Evolutionary conservation across 805 yeast genomes (phyloP).

Genomic region (Sugiyamaella valdiviana): DNA sequence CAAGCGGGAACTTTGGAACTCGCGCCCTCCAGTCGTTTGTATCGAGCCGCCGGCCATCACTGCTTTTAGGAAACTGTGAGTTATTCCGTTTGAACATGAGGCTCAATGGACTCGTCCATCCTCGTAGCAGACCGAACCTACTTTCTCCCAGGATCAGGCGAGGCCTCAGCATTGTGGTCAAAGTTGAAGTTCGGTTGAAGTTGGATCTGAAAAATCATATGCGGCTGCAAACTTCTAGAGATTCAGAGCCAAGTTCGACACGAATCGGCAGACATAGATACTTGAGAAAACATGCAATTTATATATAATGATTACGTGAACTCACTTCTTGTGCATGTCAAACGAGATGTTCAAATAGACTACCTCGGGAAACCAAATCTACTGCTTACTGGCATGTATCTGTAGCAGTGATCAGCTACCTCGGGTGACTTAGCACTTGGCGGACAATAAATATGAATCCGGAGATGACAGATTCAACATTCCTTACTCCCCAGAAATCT

Average conservation of each 20-base stretch:
- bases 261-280: no score
- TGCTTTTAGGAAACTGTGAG: slow-evolving; percentile 14
- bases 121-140: background rate
- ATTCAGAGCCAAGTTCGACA: no score
- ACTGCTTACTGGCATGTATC: no score
- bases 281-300: no score
- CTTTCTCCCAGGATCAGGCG: background rate
- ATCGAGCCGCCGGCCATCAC: slow-evolving; percentile 19
- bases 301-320: no score
- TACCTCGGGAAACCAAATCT: no score
- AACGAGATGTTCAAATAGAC: no score
- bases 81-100: slow-evolving; percentile 2
- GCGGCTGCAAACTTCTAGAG: background rate
- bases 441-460: background rate
- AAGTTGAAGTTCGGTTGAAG: no score
- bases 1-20: slow-evolving; percentile 60
- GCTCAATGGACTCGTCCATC: background rate
- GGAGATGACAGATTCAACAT: background rate
- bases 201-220: background rate
- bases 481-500: background rate
- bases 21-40: slow-evolving; percentile 49
- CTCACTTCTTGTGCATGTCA: no score
- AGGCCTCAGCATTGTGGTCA: background rate
- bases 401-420: no score
- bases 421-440: no score